A percentile compares a stretch with the other conserved stretches of the same genome.
Evolutionary conservation across 148 eudicot genomes (phyloP).

Genomic region (Vaccinium myrtillus): DNA sequence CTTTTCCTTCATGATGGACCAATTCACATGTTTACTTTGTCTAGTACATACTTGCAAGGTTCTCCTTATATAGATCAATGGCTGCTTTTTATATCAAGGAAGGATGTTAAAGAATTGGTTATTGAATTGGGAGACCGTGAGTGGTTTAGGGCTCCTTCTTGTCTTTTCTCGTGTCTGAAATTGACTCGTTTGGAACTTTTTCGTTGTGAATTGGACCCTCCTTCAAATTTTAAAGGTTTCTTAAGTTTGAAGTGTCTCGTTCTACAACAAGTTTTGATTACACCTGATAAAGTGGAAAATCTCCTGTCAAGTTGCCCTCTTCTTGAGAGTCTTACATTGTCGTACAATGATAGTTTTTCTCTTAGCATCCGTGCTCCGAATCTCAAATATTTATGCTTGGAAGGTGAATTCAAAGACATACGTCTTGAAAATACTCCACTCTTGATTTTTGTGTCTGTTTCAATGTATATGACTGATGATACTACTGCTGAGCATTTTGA

Average conservation of each 20-base stretch:
- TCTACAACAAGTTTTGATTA: constrained; percentile 54
- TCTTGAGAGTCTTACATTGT: constrained; percentile 54
- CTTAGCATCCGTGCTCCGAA: constrained; percentile 52
- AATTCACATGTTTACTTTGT: constrained; percentile 49
- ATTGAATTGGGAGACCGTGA: constrained; percentile 53
- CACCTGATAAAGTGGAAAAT: constrained; percentile 48
- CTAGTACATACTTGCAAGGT: constrained; percentile 41
- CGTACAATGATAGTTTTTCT: constrained; percentile 54
- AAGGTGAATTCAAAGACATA: constrained; percentile 61
- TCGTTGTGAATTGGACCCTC: constrained; percentile 64
- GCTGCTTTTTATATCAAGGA: constrained; percentile 62
- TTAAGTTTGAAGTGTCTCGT: constrained; percentile 40
- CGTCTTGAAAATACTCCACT: constrained; percentile 47
- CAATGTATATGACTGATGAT: constrained; percentile 57
- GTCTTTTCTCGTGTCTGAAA: constrained; percentile 46
- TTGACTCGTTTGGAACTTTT: constrained; percentile 52
- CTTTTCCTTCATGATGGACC: constrained; percentile 63
- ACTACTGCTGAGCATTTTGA: constrained; percentile 48
- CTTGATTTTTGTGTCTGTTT: constrained; percentile 41
- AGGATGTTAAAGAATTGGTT: constrained; percentile 45
- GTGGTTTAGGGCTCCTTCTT: constrained; percentile 58
- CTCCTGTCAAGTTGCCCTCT: constrained; percentile 51
- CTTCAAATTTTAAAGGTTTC: constrained; percentile 53
- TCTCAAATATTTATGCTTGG: constrained; percentile 52
- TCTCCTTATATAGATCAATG: constrained; percentile 65